Evolutionary conservation across 495 filamentous ascomycete species (phyloP), one percentile per base, ranked within the genome.

Genomic region (Podospora conica): DNA sequence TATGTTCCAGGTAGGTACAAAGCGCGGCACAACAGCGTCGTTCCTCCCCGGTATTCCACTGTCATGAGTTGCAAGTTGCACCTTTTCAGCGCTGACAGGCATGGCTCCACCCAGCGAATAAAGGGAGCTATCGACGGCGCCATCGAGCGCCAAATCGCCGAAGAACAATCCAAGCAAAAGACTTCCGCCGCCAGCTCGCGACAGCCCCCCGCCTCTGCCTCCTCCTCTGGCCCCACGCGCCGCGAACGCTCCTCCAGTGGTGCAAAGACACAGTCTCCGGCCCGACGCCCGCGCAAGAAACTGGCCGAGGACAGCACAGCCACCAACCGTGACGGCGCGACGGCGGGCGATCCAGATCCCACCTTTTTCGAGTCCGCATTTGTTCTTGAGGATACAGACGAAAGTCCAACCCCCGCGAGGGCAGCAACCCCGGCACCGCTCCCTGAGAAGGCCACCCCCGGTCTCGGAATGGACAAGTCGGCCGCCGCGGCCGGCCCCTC

Each of bases 291-390:
- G 69, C 70, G 74, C 77, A 78, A 84, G 80, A 79, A 85, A 78
- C 69, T 81, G 72, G 69, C 83, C 78, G 66, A 77, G 21, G 74
- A 79, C 58, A 48, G 25, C 67, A 70, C 78, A 76, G 70, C 58
- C 28, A 29, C 65, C 68, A 70, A 79, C 78, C 67, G 79, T 75
- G 71, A 86, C 79, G 69, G 83, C 48, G 55, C 57, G 78, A 64
- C 67, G 20, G 54, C 67, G 20, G 54, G 65, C 10, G 78, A 82
- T 25, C 90, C 91, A 1, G 93, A 96, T 75, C 93, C 93, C 15
- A 88, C 88, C 55, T 87, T 93, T 64, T 96, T 96, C 70, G 91
- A 95, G 67, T 83, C 85, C 1, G 90, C 92, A 21, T 92, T 96
- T 74, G 84, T 90, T 1, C 89, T 93, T 66, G 91, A 91, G 21